Base-by-base conservation (phyloP, 768 basidiomycete genomes). In the Rossbeevera mucosa region DNA sequence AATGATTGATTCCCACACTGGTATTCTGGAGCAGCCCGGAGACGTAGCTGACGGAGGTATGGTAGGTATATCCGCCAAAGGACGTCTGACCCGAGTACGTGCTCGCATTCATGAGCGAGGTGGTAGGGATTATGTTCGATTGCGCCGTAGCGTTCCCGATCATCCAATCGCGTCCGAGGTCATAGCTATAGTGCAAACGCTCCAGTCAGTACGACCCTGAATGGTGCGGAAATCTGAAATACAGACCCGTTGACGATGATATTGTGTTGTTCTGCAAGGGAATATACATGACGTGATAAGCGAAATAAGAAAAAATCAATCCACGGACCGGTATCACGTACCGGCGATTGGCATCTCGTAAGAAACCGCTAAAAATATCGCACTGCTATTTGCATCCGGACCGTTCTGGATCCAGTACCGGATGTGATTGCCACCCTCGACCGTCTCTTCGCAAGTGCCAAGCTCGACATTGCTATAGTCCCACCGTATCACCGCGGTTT, bases 361-460 rank as follows among this genome's bases (percentile, higher is more conserved):
- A 1, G 88, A 90, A 8, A 75, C 69, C 1, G 85, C 90, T 74
- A 91, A 74, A 61, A 91, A 91, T 40, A 87, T 74, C 3, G 88
- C 88, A 29, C 85, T 80, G 52, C 86, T 86, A 60, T 90, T 75
- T 6, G 74, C 83, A 3, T 66, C 25, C 12, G 71, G 55, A 0
- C 91, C 91, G 53, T 89, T 77, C 71, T 94, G 93, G 5, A 76
- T 68, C 92, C 91, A 94, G 67, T 93, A 94, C 36, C 93, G 80
- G 64, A 93, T 81, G 64, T 96, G 93, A 62, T 88, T 80, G 6
- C 94, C 94, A 2, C 93, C 93, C 58, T 88, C 64, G 38, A 94
- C 78, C 2, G 90, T 88, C 69, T 96, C 93, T 59, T 79, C 72
- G 69, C 94, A 95, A 1, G 92, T 80, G 0, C 94, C 94, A n/a